phyloP scores from a whole-genome alignment of 1,139 yeast genomes.

The Yamadazyma epiphylla region DNA sequence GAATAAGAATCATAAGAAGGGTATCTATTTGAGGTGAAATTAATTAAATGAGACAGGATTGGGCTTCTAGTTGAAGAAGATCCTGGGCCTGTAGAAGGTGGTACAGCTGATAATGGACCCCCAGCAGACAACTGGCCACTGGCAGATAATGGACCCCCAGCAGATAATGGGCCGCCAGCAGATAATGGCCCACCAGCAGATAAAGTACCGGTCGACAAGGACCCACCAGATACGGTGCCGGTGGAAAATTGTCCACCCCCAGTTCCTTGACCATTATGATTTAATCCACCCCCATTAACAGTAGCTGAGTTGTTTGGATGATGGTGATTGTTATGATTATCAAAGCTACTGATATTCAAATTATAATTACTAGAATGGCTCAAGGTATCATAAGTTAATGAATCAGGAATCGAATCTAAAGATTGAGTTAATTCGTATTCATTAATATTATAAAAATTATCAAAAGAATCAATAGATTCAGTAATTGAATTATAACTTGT shows the following conservation, averaged over 20 bases:
- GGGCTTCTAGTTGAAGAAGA: background rate
- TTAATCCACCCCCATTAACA: slow-evolving; percentile 6
- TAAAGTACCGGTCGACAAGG: too few relatives aligned
- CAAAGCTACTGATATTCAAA: slow-evolving; percentile 1
- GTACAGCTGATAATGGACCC: background rate
- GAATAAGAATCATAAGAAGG: slow-evolving; percentile 3
- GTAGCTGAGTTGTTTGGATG: slow-evolving; percentile 16
- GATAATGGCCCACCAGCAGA: too few relatives aligned
- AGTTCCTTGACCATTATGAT: too few relatives aligned
- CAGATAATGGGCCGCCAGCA: too few relatives aligned
- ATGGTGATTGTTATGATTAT: slow-evolving; percentile 4
- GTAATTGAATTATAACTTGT: slow-evolving; percentile 11
- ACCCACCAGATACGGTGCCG: too few relatives aligned
- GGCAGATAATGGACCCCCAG: too few relatives aligned
- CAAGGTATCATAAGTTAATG: slow-evolving; percentile 5
- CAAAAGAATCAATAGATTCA: slow-evolving; percentile 13
- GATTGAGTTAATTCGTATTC: slow-evolving; percentile 28
- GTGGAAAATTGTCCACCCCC: too few relatives aligned
- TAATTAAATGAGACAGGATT: background rate
- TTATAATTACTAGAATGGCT: slow-evolving; percentile 1
- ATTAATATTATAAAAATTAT: slow-evolving; percentile 21
- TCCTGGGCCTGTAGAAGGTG: background rate
- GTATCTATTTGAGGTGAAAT: slow-evolving; percentile 11
- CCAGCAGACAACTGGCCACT: too few relatives aligned
- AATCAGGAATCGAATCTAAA: slow-evolving; percentile 27